Evolutionary conservation across 1,284 basidiomycete species (phyloP), one percentile per base, ranked within the genome.

Genomic region (Malassezia cuniculi): DNA sequence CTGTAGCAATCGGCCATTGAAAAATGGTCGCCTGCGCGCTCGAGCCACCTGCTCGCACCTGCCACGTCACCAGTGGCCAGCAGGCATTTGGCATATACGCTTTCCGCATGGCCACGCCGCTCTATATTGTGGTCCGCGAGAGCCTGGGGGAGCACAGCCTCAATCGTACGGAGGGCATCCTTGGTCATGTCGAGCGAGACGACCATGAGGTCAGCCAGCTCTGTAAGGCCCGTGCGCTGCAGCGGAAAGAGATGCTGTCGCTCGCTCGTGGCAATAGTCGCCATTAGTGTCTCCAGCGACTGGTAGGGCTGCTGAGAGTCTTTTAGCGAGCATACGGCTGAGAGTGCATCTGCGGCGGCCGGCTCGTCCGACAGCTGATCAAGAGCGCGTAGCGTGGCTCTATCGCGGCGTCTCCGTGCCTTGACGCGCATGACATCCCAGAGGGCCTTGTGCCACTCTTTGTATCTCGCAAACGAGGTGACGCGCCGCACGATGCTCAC

Each of bases 71-170:
- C 12, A 6, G 19, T 12, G 1, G 36, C 31, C 0, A 45, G 31
- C 4, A 25, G 18, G 5, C 22, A 31, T 14, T 31, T 34, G 3
- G 32, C 36, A 19, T 39, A 29, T 11, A 30, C 33, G 20, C 24
- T 18, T 14, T 31, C 9, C 3, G 27, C 25, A 14, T 18, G 21
- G 16, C 16, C 42, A 11, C 42, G 42, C 3, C 36, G 32, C 42
- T 45, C 42, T 7, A n/a, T 28, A 27, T 45, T 45, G 8, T 15
- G 19, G 19, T 45, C 42, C 0, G 42, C 42, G 5, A 45, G 37
- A 6, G 37, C 36, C n/a, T 34, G 33, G 2, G 42, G 42, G 5
- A 38, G 25, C 7, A 39, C 31, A n/a, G 38, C 35, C n/a, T 30
- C 36, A 15, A 38, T 28, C 14, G 26, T 22, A 15, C 7, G 15